These are phyloP conservation scores for Hansfordia pulvinata DNA, from an alignment of 2,329 filamentous ascomycete genomes.

Conservation along the genomic window DNA sequence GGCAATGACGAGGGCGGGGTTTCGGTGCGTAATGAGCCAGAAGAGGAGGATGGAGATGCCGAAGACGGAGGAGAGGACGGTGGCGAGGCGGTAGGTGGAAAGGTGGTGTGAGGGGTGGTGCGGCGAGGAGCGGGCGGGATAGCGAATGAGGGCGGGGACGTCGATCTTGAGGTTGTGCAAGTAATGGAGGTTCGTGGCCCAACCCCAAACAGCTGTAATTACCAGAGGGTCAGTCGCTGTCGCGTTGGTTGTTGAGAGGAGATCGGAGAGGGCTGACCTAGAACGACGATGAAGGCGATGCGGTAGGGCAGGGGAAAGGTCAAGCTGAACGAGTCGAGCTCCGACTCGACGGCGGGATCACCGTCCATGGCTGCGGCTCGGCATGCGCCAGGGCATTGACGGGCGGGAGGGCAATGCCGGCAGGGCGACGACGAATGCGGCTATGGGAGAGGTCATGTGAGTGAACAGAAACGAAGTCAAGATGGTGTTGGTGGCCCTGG, in stretches of 20 bases:
- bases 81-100: slow-evolving; percentile 77
- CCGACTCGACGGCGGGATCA: slow-evolving; percentile 55
- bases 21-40: slow-evolving; percentile 66
- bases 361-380: slow-evolving; percentile 45
- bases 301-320: slow-evolving; percentile 82
- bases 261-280: slow-evolving; percentile 43
- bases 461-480: too few species aligned
- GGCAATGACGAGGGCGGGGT: slow-evolving; percentile 53
- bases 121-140: slow-evolving; percentile 59
- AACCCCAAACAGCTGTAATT: slow-evolving; percentile 95
- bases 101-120: slow-evolving; percentile 63
- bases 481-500: too few species aligned
- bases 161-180: slow-evolving; percentile 72
- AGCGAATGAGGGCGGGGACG: slow-evolving; percentile 74
- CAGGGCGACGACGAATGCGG: too few species aligned
- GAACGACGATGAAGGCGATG: slow-evolving; percentile 70
- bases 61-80: slow-evolving; percentile 60
- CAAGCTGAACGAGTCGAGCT: slow-evolving; percentile 76
- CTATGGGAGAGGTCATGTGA: too few species aligned
- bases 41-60: slow-evolving; percentile 62
- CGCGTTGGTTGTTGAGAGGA: slow-evolving; percentile 27
- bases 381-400: slow-evolving; percentile 8
- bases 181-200: slow-evolving; percentile 85
- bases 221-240: too few species aligned
- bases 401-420: too few species aligned